These are phyloP conservation scores for Carex pumila DNA, from an alignment of 176 grass and related monocot genomes.

Conservation along the genomic window DNA sequence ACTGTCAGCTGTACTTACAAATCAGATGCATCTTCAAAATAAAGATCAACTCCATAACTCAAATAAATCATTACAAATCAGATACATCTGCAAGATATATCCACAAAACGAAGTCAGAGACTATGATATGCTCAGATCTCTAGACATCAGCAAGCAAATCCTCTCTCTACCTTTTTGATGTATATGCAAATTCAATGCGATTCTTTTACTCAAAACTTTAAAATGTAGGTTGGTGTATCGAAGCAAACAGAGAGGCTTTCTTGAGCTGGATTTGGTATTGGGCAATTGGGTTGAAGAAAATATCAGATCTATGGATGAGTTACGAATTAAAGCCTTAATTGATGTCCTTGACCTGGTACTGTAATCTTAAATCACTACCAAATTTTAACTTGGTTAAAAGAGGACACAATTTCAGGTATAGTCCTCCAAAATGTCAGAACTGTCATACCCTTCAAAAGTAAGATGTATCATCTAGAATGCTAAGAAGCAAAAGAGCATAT, in stretches of 20 bases:
- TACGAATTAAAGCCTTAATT: conserved; percentile 56
- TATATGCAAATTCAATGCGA: neutral
- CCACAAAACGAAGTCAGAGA: neutral
- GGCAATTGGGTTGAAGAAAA: conserved; percentile 91
- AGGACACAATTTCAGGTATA: neutral
- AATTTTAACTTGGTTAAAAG: neutral
- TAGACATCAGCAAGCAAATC: neutral
- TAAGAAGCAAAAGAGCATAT: neutral
- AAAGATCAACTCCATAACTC: neutral
- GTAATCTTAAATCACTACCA: neutral
- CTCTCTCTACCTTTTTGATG: conserved; percentile 6
- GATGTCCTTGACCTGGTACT: conserved; percentile 88
- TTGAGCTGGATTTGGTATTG: conserved; percentile 85
- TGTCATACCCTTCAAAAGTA: neutral
- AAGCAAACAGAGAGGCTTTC: conserved; percentile 87
- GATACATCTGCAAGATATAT: neutral
- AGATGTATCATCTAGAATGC: neutral
- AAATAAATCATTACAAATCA: neutral
- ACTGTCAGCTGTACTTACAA: neutral
- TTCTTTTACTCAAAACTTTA: neutral
- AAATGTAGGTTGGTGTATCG: conserved; percentile 64
- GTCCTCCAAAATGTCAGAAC: neutral
- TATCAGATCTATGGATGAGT: conserved; percentile 58
- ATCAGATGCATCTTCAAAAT: neutral
- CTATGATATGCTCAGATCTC: neutral